These are phyloP conservation scores for Rubroboletus pulcherrimus DNA, from an alignment of 768 basidiomycete species.

Conservation along the genomic window DNA sequence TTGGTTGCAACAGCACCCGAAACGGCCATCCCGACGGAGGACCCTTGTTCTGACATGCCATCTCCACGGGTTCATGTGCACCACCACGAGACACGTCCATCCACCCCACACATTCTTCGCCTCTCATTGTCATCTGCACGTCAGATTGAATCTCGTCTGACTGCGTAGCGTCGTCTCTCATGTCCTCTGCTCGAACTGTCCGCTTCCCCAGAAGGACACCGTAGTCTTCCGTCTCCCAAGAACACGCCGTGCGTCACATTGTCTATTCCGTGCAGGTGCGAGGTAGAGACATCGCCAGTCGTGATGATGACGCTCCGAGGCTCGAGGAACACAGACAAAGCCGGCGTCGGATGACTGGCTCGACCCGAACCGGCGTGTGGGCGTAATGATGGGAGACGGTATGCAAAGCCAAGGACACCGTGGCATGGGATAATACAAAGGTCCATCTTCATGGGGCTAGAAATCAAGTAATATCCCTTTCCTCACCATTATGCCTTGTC, in stretches of 20 bases:
- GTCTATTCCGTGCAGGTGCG: conserved; percentile 80
- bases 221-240: conserved; percentile 24
- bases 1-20: not conserved
- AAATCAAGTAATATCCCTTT: conserved; percentile 6
- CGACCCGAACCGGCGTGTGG: conserved; percentile 38
- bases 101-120: not conserved
- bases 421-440: conserved; percentile 73
- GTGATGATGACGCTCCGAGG: conserved; percentile 85
- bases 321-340: conserved; percentile 75
- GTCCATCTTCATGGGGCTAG: conserved; percentile 96
- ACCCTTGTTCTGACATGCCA: not conserved
- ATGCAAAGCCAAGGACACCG: conserved; percentile 78
- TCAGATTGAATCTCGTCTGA: conserved; percentile 71
- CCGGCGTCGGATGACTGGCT: conserved; percentile 59
- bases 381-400: conserved; percentile 79
- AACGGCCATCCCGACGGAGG: not conserved
- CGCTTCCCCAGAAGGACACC: conserved; percentile 29
- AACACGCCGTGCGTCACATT: conserved; percentile 47
- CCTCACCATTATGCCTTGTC: conserved; percentile 89
- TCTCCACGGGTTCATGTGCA: not conserved
- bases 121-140: conserved; percentile 58
- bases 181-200: conserved; percentile 41
- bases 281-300: conserved; percentile 59
- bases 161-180: conserved; percentile 45
- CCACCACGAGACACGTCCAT: not conserved